These are phyloP conservation scores for Kurtzmaniella quercitrusa DNA, from an alignment of 1,139 yeast genomes.

Conservation along the genomic window DNA sequence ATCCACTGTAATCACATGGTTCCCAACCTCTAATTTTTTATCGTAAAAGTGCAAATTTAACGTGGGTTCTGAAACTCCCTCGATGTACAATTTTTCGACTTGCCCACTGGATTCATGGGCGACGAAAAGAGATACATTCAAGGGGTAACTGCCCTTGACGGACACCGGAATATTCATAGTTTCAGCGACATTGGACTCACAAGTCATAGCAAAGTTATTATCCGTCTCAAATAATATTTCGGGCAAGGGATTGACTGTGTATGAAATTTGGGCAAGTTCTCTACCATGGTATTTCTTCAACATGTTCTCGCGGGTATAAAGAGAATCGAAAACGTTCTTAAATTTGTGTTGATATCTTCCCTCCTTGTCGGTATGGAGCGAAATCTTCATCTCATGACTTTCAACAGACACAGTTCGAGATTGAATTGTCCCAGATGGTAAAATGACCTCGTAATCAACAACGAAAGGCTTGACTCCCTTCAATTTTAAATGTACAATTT, in stretches of 20 bases:
- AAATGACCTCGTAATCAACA: conserved; percentile 59
- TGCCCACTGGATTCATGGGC: conserved; percentile 33
- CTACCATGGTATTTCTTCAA: conserved; percentile 12
- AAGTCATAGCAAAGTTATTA: conserved; percentile 49
- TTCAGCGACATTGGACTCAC: conserved; percentile 42
- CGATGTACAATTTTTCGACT: conserved; percentile 10
- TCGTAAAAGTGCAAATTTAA: conserved; percentile 12
- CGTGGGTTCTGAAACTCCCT: conserved; percentile 8
- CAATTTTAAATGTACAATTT: conserved; percentile 22
- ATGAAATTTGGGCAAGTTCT: conserved; percentile 45
- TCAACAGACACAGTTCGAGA: conserved; percentile 29
- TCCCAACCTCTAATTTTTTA: conserved; percentile 28
- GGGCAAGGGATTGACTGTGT: conserved; percentile 62
- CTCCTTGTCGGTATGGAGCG: conserved; percentile 29
- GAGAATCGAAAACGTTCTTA: conserved; percentile 60
- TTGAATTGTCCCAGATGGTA: conserved; percentile 53
- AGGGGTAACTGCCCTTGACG: conserved; percentile 63
- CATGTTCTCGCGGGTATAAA: conserved; percentile 49
- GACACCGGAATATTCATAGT: conserved; percentile 54
- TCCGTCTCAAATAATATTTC: conserved; percentile 44
- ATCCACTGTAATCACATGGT: conserved; percentile 54
- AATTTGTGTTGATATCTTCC: conserved; percentile 66
- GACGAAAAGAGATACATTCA: conserved; percentile 48
- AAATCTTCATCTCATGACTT: conserved; percentile 19
- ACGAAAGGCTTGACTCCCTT: conserved; percentile 71